Base-by-base conservation (phyloP, 345 rosid genomes). In the Citrus medica region DNA sequence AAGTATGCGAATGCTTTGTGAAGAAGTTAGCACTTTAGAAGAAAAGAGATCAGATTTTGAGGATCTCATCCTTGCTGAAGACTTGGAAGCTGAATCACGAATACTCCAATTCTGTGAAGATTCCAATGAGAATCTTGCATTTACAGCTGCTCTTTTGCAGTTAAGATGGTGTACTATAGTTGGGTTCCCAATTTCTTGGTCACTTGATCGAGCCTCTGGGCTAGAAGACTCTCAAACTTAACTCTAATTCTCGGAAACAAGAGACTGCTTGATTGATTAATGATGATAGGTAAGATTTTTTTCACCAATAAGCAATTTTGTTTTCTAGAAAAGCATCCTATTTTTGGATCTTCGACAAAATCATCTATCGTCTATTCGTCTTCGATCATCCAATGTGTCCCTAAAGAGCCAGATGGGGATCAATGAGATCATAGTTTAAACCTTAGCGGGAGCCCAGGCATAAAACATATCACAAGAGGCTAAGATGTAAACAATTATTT, bases 161-260 rank as follows among this genome's bases (percentile, higher is more conserved):
- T 82, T 95, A 81, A 90, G 99, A 84, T 89, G 94, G 92, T 92
- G 97, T 79, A 88, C 94, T 22, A 86, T 91, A 55, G 73, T 82
- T 3, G 97, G 92, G 59, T 75, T 46, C 58, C 77, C 78, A 25
- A 67, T 88, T 78, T 81, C 88, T 69, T 92, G 97, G 97, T 89
- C 88, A 4, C 92, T 91, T 22, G 86, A 86, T 75, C 84, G 85
- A 92, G 89, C 81, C 56, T 38, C 1, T 91, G 99, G 93, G 88
- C 89, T 21, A 85, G 63, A 71, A 83, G 86, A 84, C 89, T 90
- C 61, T 77, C 83, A 46, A 10, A 55, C 76, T 56, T 56, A 80
- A 80, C 84, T 89, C 86, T 70, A 83, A 82, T 74, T 37, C 69
- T 19, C 69, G 64, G 38, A 46, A 38, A 56, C n/a, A 19, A 32